A percentile compares a stretch with the other conserved stretches of the same genome.
phyloP scores from a whole-genome alignment of 2,329 filamentous ascomycete genomes.

The Chrysosporium keratinophilum region DNA sequence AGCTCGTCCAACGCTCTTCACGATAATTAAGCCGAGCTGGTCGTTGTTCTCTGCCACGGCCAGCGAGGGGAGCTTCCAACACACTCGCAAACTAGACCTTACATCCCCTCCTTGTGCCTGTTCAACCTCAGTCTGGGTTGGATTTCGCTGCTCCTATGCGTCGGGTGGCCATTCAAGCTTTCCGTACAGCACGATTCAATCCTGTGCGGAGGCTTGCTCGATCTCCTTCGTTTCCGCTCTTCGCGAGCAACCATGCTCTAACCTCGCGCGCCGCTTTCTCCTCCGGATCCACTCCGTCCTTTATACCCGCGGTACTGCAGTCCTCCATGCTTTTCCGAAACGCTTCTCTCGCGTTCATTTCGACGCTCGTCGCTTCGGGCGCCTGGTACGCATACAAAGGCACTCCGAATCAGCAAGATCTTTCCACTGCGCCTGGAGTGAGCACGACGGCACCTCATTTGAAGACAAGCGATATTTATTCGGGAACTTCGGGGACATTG shows the following conservation, averaged over 20 bases:
- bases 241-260: slow-evolving; percentile 29
- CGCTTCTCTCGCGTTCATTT: slow-evolving; percentile 40
- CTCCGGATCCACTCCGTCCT: slow-evolving; percentile 26
- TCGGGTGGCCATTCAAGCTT: slow-evolving; percentile 37
- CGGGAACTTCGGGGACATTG: slow-evolving; percentile 14
- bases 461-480: slow-evolving; percentile 11
- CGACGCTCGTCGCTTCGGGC: slow-evolving; percentile 39
- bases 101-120: neutral
- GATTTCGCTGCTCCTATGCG: slow-evolving; percentile 34
- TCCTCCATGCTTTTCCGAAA: slow-evolving; percentile 42
- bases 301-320: slow-evolving; percentile 29
- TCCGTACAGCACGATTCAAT: slow-evolving; percentile 39
- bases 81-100: neutral
- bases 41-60: too few species aligned
- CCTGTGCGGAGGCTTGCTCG: slow-evolving; percentile 35
- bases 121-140: slow-evolving; percentile 7
- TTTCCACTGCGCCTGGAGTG: slow-evolving; percentile 19
- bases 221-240: slow-evolving; percentile 27
- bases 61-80: neutral
- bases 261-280: slow-evolving; percentile 27
- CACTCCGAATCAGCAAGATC: slow-evolving; percentile 8
- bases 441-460: slow-evolving; percentile 4
- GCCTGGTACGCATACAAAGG: slow-evolving; percentile 42
- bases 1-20: neutral
- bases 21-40: neutral